These are phyloP conservation scores for Leishmania gerbilli DNA, from an alignment of 208 protist species.

Conservation along the genomic window DNA sequence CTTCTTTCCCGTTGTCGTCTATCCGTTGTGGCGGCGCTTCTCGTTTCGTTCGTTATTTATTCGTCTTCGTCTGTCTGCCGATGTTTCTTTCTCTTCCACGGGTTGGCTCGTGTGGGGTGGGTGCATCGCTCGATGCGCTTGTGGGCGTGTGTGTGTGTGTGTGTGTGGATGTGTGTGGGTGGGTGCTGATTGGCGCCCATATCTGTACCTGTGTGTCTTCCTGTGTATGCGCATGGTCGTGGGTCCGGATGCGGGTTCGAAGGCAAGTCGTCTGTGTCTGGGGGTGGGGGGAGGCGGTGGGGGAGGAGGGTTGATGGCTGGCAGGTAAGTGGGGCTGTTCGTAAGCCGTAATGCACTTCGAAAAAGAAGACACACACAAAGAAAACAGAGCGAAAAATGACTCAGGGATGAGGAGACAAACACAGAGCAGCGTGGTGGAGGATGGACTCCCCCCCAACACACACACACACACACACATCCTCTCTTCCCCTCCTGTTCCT, in stretches of 20 bases:
- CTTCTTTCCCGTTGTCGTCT: background rate
- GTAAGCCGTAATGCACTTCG: background rate
- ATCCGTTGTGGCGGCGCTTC: background rate
- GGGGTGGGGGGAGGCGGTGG: background rate
- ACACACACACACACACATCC: background rate
- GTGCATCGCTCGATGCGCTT: background rate
- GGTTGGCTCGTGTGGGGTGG: background rate
- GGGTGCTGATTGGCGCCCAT: background rate
- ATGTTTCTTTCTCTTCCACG: background rate
- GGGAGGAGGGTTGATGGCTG: background rate
- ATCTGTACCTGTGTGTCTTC: no score
- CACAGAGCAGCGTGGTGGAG: background rate
- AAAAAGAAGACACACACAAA: background rate
- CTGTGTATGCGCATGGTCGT: background rate
- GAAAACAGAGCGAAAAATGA: background rate
- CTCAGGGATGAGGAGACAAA: background rate
- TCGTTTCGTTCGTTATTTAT: background rate
- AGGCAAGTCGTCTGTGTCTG: background rate
- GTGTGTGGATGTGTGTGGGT: no score
- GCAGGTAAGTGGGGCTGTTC: background rate
- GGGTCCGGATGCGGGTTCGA: background rate
- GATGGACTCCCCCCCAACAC: background rate
- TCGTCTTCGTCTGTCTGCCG: background rate
- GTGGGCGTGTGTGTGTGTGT: no score
- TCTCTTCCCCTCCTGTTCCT: background rate